A percentile compares a stretch with the other conserved stretches of the same genome.
Evolutionary conservation across 306 rosid genomes (phyloP).

Genomic region (Vigna angularis): DNA sequence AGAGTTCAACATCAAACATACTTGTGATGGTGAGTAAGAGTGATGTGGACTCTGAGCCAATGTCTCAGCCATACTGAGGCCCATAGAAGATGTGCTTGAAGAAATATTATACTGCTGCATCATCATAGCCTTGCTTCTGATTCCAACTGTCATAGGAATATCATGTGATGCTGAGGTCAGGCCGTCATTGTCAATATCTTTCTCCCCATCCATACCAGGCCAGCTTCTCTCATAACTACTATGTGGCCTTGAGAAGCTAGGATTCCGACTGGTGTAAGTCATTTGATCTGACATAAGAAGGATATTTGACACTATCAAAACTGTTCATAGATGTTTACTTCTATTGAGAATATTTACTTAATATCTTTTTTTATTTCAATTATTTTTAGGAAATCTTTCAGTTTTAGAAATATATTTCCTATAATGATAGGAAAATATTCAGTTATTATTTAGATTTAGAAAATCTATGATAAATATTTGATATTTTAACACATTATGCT

Average conservation of each 20-base stretch:
- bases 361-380: too few relatives aligned
- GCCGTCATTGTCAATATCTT: slow-evolving; percentile 19
- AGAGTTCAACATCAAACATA: slow-evolving; percentile 36
- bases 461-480: too few relatives aligned
- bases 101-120: slow-evolving; percentile 32
- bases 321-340: background rate
- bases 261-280: slow-evolving; percentile 17
- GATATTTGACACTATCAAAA: slow-evolving; percentile 17
- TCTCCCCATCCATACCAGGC: slow-evolving; percentile 32
- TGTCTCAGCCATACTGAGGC: slow-evolving; percentile 49
- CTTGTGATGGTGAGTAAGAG: slow-evolving; percentile 42
- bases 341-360: too few relatives aligned
- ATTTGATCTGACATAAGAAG: slow-evolving; percentile 33
- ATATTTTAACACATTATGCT: too few relatives aligned
- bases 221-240: slow-evolving; percentile 33
- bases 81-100: slow-evolving; percentile 26
- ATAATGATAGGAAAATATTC: too few relatives aligned
- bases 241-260: slow-evolving; percentile 31
- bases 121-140: slow-evolving; percentile 13
- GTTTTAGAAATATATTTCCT: too few relatives aligned
- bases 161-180: slow-evolving; percentile 26
- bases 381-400: too few relatives aligned
- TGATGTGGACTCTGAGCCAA: slow-evolving; percentile 41
- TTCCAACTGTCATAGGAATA: slow-evolving; percentile 41
- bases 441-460: too few relatives aligned